Conservation (phyloP, 1,284 basidiomycete species). For the Phellinidium pouzarii region DNA sequence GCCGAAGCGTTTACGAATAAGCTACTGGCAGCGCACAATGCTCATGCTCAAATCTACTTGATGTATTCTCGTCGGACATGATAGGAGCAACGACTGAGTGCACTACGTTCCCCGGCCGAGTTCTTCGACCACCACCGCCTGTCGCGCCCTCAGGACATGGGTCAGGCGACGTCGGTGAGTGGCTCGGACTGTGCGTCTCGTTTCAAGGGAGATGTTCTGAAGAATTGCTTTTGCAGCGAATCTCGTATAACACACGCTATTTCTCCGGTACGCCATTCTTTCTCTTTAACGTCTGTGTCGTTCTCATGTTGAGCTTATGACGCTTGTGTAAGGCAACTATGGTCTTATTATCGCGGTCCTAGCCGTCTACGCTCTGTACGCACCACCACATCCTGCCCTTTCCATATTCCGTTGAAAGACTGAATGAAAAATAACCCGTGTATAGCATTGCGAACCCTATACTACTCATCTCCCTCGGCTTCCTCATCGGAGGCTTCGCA, state of each 20-base stretch:
- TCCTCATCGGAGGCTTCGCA: constrained; percentile 89
- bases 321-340: constrained; percentile 68
- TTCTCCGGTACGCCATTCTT: constrained; percentile 57
- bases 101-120: constrained; percentile 72
- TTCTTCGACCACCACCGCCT: constrained; percentile 89
- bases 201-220: constrained; percentile 3
- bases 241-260: constrained; percentile 93
- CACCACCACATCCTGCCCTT: constrained; percentile 19
- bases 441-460: constrained; percentile 66
- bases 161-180: constrained; percentile 62
- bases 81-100: constrained; percentile 79
- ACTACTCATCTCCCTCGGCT: constrained; percentile 78
- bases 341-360: constrained; percentile 75
- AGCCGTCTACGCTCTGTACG: constrained; percentile 86
- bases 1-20: constrained; percentile 22
- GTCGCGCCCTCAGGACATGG: constrained; percentile 72
- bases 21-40: background rate
- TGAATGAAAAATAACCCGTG: background rate
- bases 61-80: no score
- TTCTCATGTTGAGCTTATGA: background rate
- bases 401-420: background rate
- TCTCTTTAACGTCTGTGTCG: background rate
- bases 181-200: background rate
- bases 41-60: background rate
- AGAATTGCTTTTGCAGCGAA: constrained; percentile 52